Evolutionary conservation across 176 grass and related monocot species (phyloP), one percentile per base, ranked within the genome.

Genomic region (Calamus simplicifolius): DNA sequence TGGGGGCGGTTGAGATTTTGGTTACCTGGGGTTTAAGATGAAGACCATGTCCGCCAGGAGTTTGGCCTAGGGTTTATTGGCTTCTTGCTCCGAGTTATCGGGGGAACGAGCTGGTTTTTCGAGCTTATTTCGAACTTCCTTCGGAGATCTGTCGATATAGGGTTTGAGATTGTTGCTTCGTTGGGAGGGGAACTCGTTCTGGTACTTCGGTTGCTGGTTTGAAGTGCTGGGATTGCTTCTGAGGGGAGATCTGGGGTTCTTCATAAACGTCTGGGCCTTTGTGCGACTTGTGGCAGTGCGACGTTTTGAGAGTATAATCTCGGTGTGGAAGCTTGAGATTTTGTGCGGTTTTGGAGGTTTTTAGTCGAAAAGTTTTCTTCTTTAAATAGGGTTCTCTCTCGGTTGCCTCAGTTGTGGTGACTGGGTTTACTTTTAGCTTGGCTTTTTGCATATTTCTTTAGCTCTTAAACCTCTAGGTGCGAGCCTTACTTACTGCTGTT

Each of bases 181-280:
- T 67, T 50, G 10, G 27, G 51, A 31, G 35, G 31, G n/a, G 27
- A 54, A 51, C 49, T 53, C 7, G 10, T 55, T 56, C 18, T 68
- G 29, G 49, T 28, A 28, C 25, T 19, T 21, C 25, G 43, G 5
- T 26, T 53, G 21, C 19, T 19, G 52, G 65, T 68, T 55, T 18
- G 27, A 52, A 27, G 17, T 4, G 65, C 4, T 51, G 10, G 31
- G 28, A 13, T 51, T 35, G 17, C 15, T 38, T 10, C 17, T 23
- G 28, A 43, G 65, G n/a, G 54, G 50, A 48, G 65, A 68, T 68
- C 52, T 55, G 25, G 52, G 7, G 14, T 51, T 51, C 62, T 64
- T 17, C 48, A 29, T 13, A 3, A 51, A 14, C 17, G 18, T 3
- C 12, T 18, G 29, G 18, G 18, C 21, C 30, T 29, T 59, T n/a